Base-by-base conservation (phyloP, 208 protist species). In the Blechomonas ayalai region DNA sequence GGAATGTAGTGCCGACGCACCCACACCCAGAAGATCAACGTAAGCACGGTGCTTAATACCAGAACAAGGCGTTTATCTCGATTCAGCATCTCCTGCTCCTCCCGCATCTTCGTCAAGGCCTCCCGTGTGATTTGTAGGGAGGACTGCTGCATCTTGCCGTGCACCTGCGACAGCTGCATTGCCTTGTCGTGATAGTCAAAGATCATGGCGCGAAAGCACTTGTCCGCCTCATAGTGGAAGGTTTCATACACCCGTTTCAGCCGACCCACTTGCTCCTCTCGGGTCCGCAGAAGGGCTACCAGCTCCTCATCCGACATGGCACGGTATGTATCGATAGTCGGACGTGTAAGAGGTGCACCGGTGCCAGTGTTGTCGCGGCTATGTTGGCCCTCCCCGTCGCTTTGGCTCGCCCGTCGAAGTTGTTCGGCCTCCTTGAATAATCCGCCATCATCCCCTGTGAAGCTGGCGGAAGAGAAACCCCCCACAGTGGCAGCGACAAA, bases 121-220 rank as follows among this genome's bases (percentile, higher is more conserved):
- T 88, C 81, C 7, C 80, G 75, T 52, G 73, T 84, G 47, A 88
- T 88, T 50, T 80, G 64, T 23, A 89, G 51, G 1, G 74, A 86
- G 2, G 65, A 61, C 36, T 74, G 42, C 63, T 92, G 84, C 84
- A 92, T 92, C 42, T 74, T 62, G 0, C 80, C 80, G 45, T 92
- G 84, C 32, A 92, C 81, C 67, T 92, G 76, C 27, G 78, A 86
- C n/a, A 92, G 68, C 52, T 88, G 68, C 32, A 83, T 40, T 7
- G 84, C 74, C 69, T 90, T 92, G 51, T 92, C 84, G 47, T 92
- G 84, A 56, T 92, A 92, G 51, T 92, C 84, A 42, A 92, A 74
- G 38, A 90, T 64, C 68, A 84, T 90, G 39, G 74, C 81, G 16
- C 84, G 66, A 31, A 84, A 82, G 46, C 69, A 52, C 37, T 80